These are phyloP conservation scores for Cichorium intybus DNA, from an alignment of 140 eudicot species.

Conservation along the genomic window DNA sequence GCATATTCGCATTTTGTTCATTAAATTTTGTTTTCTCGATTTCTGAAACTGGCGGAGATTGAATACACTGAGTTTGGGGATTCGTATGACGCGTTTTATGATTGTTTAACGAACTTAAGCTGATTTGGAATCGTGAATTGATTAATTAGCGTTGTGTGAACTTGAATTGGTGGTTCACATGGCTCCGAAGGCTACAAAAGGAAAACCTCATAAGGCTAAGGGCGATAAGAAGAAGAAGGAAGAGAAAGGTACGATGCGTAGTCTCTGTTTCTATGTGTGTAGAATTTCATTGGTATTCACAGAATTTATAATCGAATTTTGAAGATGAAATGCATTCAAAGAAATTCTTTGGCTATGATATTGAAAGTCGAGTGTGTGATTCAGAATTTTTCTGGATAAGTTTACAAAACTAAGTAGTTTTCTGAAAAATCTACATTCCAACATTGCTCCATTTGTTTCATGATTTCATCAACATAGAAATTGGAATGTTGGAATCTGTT, in stretches of 20 bases:
- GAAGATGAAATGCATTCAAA: not conserved
- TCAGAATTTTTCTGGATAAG: too few relatives aligned
- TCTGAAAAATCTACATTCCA: too few relatives aligned
- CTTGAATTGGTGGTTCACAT: constrained; percentile 17
- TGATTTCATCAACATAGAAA: too few relatives aligned
- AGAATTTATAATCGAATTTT: too few relatives aligned
- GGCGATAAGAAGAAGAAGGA: constrained; percentile 97
- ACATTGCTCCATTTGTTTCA: too few relatives aligned
- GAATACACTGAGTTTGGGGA: not conserved
- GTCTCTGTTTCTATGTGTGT: not conserved
- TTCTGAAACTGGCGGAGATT: not conserved
- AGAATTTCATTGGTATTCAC: too few relatives aligned
- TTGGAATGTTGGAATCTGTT: too few relatives aligned
- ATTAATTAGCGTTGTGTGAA: constrained; percentile 1
- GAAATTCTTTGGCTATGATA: not conserved
- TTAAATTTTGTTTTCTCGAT: not conserved
- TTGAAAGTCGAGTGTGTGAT: too few relatives aligned
- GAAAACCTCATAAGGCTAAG: constrained; percentile 76
- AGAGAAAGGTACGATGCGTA: constrained; percentile 56
- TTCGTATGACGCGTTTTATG: not conserved
- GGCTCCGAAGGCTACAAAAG: constrained; percentile 88
- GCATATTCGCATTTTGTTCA: not conserved
- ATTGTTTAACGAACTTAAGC: not conserved
- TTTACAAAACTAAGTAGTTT: too few relatives aligned
- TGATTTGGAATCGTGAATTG: not conserved